These are phyloP conservation scores for Hirsutella minnesotensis DNA, from an alignment of 2,329 filamentous ascomycete species.

Conservation along the genomic window DNA sequence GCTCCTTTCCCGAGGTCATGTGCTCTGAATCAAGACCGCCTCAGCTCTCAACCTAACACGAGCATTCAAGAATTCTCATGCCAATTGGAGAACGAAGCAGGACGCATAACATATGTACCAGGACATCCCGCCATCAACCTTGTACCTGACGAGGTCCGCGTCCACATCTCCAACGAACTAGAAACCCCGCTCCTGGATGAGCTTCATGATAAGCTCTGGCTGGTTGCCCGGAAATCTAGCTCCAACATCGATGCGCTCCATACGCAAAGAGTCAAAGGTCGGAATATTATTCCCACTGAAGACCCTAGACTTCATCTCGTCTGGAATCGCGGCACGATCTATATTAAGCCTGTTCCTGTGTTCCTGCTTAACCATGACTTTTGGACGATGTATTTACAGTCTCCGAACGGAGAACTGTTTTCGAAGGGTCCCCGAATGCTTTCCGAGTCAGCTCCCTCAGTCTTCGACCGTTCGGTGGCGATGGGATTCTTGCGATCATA, in stretches of 20 bases:
- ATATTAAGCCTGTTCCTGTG: slow-evolving; percentile 28
- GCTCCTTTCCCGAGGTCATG: too few relatives aligned
- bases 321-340: slow-evolving; percentile 26
- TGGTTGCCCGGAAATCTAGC: slow-evolving; percentile 10
- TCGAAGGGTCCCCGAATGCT: not conserved
- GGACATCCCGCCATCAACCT: too few relatives aligned
- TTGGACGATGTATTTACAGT: slow-evolving; percentile 8
- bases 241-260: slow-evolving; percentile 22
- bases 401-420: not conserved
- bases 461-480: too few relatives aligned
- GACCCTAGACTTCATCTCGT: slow-evolving; percentile 28
- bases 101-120: too few relatives aligned
- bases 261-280: slow-evolving; percentile 23
- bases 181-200: too few relatives aligned
- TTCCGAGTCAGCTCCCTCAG: slow-evolving; percentile 13
- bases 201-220: too few relatives aligned
- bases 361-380: slow-evolving; percentile 22
- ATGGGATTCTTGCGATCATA: slow-evolving; percentile 25
- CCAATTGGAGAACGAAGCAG: too few relatives aligned
- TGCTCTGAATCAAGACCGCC: too few relatives aligned
- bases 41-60: too few relatives aligned
- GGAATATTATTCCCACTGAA: slow-evolving; percentile 26
- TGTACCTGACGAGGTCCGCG: too few relatives aligned
- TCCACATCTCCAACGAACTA: too few relatives aligned
- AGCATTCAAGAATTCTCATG: too few relatives aligned